These are phyloP conservation scores for Vinca minor DNA, from an alignment of 257 asterid species.

Conservation along the genomic window DNA sequence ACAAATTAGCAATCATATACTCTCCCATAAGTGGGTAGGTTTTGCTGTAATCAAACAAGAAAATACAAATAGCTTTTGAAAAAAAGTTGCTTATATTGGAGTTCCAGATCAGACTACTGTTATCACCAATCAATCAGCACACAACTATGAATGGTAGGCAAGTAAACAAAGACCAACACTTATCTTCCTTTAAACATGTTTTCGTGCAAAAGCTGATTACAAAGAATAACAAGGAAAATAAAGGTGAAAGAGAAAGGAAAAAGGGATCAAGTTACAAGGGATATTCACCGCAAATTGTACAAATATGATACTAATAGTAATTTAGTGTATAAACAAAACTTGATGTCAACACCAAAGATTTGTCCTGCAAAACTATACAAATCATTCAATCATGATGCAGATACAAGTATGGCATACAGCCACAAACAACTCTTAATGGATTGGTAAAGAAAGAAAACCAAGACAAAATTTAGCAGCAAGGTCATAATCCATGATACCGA, in stretches of 20 bases:
- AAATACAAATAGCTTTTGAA: background rate
- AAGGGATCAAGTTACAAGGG: slow-evolving; percentile 2
- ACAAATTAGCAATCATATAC: background rate
- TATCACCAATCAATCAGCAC: too few species aligned
- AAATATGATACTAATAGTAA: background rate
- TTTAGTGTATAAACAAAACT: too few species aligned
- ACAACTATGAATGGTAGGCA: background rate
- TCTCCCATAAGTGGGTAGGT: background rate
- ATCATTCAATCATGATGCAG: background rate
- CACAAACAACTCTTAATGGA: too few species aligned
- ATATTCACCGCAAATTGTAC: background rate
- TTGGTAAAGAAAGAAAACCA: background rate
- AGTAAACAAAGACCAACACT: background rate
- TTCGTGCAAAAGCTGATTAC: background rate
- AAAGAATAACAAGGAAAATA: too few species aligned
- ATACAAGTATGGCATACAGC: too few species aligned
- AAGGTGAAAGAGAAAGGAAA: background rate
- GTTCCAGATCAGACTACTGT: slow-evolving; percentile 12
- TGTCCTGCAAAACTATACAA: background rate
- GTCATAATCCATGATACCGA: background rate
- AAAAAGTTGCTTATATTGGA: slow-evolving; percentile 13
- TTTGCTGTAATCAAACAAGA: too few species aligned
- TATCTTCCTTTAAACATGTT: background rate
- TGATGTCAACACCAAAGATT: too few species aligned
- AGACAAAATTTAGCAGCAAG: too few species aligned